Evolutionary conservation across 352 stramenopile species (phyloP).

Genomic region (Phytophthora brassicae): DNA sequence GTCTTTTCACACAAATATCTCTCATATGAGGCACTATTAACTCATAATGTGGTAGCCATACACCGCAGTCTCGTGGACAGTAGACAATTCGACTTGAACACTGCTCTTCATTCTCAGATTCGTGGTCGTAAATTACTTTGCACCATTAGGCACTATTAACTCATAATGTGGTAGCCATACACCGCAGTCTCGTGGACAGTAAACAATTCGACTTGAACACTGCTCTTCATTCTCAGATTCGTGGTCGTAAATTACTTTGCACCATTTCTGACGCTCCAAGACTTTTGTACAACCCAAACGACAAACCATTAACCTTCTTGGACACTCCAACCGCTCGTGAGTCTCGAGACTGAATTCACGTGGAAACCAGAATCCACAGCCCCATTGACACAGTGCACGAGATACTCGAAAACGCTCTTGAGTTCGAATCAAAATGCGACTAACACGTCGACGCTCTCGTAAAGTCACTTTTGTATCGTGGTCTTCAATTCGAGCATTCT

Average conservation of each 20-base stretch:
- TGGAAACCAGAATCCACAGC: conserved; percentile 58
- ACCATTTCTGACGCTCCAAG: conserved; percentile 52
- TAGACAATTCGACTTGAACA: conserved; percentile 55
- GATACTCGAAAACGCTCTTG: conserved; percentile 38
- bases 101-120: conserved; percentile 39
- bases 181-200: conserved; percentile 66
- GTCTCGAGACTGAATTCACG: conserved; percentile 39
- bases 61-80: conserved; percentile 67
- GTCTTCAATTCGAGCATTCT: conserved; percentile 57
- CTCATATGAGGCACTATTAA: conserved; percentile 53
- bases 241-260: conserved; percentile 57
- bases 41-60: conserved; percentile 55
- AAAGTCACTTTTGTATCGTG: conserved; percentile 32
- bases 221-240: conserved; percentile 43
- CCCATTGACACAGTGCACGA: conserved; percentile 55
- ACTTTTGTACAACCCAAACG: conserved; percentile 61
- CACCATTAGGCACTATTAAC: conserved; percentile 45
- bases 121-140: conserved; percentile 59
- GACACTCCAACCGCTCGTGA: conserved; percentile 64
- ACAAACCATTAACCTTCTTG: conserved; percentile 61
- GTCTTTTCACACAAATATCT: conserved; percentile 58
- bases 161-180: conserved; percentile 58
- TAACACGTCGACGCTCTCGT: conserved; percentile 57
- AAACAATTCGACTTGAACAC: conserved; percentile 54
- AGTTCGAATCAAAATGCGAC: conserved; percentile 48